phyloP scores from a whole-genome alignment of 2,329 filamentous ascomycete species.

The Fusarium chlamydosporum region DNA sequence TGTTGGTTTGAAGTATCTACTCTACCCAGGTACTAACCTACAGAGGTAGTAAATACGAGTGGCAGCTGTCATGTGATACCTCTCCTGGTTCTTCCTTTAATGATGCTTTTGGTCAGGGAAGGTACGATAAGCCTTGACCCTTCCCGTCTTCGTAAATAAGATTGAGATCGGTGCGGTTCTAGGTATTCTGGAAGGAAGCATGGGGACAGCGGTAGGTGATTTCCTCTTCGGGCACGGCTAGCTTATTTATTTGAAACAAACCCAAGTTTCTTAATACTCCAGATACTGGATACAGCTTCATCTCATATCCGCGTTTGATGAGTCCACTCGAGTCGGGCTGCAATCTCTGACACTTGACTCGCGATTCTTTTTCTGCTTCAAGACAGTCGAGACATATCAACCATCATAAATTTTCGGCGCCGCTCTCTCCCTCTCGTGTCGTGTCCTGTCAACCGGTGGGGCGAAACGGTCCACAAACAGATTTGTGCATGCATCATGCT shows the following conservation, averaged over 20 bases:
- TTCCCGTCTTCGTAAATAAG: conserved; percentile 10
- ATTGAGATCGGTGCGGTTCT: conserved; percentile 5
- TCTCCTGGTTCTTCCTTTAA: background rate
- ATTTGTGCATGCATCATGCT: conserved; percentile 24
- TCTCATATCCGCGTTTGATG: background rate
- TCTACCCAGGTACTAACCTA: no score
- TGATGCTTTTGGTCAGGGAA: background rate
- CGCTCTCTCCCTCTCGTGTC: conserved; percentile 17
- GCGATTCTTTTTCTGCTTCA: conserved; percentile 1
- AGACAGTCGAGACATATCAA: background rate
- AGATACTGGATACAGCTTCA: conserved; percentile 1
- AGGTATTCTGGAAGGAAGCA: conserved; percentile 35
- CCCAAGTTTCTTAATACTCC: conserved; percentile 7
- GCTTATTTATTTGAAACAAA: background rate
- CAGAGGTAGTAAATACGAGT: background rate
- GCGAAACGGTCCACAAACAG: conserved; percentile 12
- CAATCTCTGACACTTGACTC: background rate
- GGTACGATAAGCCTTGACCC: background rate
- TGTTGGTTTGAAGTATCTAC: background rate
- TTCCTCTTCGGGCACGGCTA: conserved; percentile 17
- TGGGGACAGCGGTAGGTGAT: conserved; percentile 11
- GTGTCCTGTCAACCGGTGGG: conserved; percentile 25
- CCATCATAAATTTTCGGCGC: conserved; percentile 7
- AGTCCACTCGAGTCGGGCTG: background rate
- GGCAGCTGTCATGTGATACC: conserved; percentile 31